phyloP scores from a whole-genome alignment of 495 filamentous ascomycete species.

The Alectoria sarmentosa region DNA sequence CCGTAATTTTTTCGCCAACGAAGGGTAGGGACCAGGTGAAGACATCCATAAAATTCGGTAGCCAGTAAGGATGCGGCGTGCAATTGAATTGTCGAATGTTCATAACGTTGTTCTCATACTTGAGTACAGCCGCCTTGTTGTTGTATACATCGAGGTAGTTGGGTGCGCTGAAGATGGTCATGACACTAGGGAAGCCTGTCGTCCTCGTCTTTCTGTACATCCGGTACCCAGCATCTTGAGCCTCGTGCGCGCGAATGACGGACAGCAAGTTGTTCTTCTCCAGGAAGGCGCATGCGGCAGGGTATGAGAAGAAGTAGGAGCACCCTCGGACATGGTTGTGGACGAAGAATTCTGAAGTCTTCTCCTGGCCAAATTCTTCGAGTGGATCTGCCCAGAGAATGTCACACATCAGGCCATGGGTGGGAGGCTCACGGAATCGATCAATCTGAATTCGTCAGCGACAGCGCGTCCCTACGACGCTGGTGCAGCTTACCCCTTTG shows the following conservation, averaged over 20 bases:
- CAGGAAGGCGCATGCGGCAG: constrained; percentile 93
- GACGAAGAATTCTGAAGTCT: constrained; percentile 91
- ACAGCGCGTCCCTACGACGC: not conserved
- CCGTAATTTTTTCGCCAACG: constrained; percentile 98
- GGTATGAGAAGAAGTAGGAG: constrained; percentile 99
- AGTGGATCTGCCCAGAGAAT: constrained; percentile 98
- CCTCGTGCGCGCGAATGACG: constrained; percentile 97
- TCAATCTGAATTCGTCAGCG: constrained; percentile 61
- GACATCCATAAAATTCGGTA: constrained; percentile 99
- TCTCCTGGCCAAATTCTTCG: constrained; percentile 99
- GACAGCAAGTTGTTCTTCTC: constrained; percentile 99
- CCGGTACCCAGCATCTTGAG: constrained; percentile 95
- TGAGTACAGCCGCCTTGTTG: constrained; percentile 97
- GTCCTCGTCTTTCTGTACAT: constrained; percentile 99
- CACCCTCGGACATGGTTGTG: constrained; percentile 98
- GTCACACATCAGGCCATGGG: constrained; percentile 97
- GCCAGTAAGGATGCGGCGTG: constrained; percentile 98
- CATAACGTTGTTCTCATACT: constrained; percentile 99
- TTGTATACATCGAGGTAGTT: constrained; percentile 99
- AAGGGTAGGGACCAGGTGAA: constrained; percentile 99
- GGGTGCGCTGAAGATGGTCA: constrained; percentile 99
- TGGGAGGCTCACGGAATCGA: constrained; percentile 94
- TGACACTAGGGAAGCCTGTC: constrained; percentile 96
- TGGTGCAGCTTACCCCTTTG: constrained; percentile 56
- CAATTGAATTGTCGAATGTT: constrained; percentile 99